A percentile compares a stretch with the other conserved stretches of the same genome.
phyloP scores from a whole-genome alignment of 441 rosid species.

The Erodium texanum region DNA sequence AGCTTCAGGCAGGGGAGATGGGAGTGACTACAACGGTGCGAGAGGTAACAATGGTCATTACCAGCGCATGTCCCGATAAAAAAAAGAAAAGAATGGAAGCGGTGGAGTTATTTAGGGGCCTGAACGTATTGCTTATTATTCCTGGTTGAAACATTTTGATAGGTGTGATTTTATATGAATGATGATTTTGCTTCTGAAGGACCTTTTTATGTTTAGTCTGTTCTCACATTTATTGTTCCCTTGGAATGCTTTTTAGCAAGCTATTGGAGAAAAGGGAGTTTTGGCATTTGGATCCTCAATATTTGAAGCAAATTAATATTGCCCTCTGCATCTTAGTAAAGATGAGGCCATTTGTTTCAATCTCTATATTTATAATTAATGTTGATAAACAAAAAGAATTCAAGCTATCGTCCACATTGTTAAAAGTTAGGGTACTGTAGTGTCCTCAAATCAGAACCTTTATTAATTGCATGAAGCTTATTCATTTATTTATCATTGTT shows the following conservation, averaged over 20 bases:
- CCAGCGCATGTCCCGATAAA: slow-evolving; percentile 46
- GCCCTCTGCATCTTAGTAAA: too few species aligned
- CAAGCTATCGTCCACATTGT: too few species aligned
- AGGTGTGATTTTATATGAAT: background rate
- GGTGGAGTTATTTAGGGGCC: background rate
- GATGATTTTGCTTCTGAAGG: background rate
- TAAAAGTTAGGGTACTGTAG: too few species aligned
- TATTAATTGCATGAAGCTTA: too few species aligned
- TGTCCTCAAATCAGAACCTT: too few species aligned
- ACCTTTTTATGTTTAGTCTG: background rate
- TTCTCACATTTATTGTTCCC: background rate
- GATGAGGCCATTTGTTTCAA: too few species aligned
- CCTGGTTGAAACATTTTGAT: background rate
- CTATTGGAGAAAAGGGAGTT: background rate
- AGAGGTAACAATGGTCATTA: slow-evolving; percentile 74
- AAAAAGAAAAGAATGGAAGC: slow-evolving; percentile 6
- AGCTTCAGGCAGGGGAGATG: slow-evolving; percentile 15
- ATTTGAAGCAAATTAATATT: background rate
- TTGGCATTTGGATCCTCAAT: background rate
- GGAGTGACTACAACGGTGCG: slow-evolving; percentile 49
- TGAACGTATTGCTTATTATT: background rate
- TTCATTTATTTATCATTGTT: too few species aligned
- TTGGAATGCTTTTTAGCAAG: background rate
- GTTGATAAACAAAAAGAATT: too few species aligned
- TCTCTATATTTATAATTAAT: too few species aligned